Evolutionary conservation across 805 yeast genomes (phyloP).

Genomic region (Candida piceae): DNA sequence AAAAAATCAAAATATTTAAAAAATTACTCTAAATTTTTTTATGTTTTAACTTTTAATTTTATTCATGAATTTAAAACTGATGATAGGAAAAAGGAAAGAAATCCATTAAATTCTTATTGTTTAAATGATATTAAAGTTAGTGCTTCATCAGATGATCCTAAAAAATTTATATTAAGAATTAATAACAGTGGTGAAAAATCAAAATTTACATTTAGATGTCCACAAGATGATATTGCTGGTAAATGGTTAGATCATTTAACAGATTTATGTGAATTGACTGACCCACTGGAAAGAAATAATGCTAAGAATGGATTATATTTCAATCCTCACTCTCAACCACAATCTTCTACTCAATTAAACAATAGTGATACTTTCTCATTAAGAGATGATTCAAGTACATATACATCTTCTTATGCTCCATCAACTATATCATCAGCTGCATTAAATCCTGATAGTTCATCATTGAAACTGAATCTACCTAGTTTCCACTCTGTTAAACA

Average conservation of each 20-base stretch:
- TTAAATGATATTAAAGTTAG: slow-evolving; percentile 31
- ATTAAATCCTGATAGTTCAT: slow-evolving; percentile 4
- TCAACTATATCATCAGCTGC: slow-evolving; percentile 1
- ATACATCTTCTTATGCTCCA: slow-evolving; percentile 3
- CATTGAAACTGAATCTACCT: slow-evolving; percentile 23
- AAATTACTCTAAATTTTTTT: slow-evolving; percentile 57
- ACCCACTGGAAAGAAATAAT: slow-evolving; percentile 46
- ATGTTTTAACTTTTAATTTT: slow-evolving; percentile 61
- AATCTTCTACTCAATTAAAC: slow-evolving; percentile 2
- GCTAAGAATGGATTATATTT: slow-evolving; percentile 29
- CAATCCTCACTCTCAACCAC: slow-evolving; percentile 5
- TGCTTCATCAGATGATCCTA: slow-evolving; percentile 30
- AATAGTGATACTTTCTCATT: slow-evolving; percentile 4
- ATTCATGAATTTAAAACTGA: slow-evolving; percentile 60
- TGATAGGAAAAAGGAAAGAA: slow-evolving; percentile 50
- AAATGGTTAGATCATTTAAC: slow-evolving; percentile 54
- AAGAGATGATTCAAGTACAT: slow-evolving; percentile 12
- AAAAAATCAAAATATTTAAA: slow-evolving; percentile 59
- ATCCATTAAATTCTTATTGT: slow-evolving; percentile 37
- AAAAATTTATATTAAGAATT: slow-evolving; percentile 37
- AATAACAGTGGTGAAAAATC: slow-evolving; percentile 18
- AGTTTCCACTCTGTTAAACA: slow-evolving; percentile 21
- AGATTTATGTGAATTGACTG: slow-evolving; percentile 44
- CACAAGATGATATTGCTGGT: slow-evolving; percentile 37
- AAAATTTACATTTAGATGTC: slow-evolving; percentile 38